These are phyloP conservation scores for Rhizopogon vesiculosus DNA, from an alignment of 768 basidiomycete species.

Conservation along the genomic window DNA sequence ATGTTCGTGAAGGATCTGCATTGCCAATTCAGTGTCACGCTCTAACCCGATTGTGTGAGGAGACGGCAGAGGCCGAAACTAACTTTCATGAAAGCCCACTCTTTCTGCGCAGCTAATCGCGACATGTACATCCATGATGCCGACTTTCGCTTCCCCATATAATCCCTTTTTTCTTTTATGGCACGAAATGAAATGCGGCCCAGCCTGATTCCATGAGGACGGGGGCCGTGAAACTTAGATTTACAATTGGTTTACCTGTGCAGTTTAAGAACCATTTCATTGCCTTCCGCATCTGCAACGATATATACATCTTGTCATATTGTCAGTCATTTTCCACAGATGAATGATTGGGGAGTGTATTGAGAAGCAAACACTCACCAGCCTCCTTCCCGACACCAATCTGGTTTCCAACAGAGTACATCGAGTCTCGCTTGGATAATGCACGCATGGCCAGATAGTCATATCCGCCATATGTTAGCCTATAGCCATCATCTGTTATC, in stretches of 20 bases:
- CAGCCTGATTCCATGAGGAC: constrained; percentile 46
- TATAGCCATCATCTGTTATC: constrained; percentile 86
- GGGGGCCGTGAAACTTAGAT: background rate
- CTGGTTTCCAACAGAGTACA: constrained; percentile 93
- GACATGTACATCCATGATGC: constrained; percentile 99
- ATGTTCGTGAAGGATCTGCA: constrained; percentile 84
- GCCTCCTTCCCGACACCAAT: constrained; percentile 99
- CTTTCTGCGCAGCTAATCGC: constrained; percentile 91
- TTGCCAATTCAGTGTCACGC: background rate
- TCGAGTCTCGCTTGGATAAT: constrained; percentile 82
- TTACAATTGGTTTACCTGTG: constrained; percentile 58
- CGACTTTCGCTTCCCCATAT: constrained; percentile 90
- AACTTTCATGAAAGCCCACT: constrained; percentile 99
- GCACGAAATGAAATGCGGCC: constrained; percentile 97
- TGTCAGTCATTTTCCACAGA: background rate
- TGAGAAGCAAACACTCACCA: constrained; percentile 40
- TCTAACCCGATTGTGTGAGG: background rate
- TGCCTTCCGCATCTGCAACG: constrained; percentile 80
- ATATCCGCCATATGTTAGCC: constrained; percentile 97
- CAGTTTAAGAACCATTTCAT: constrained; percentile 87
- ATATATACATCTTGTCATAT: constrained; percentile 71
- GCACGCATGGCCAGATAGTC: constrained; percentile 94
- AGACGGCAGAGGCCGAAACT: background rate
- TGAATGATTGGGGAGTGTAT: background rate
- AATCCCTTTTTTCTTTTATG: constrained; percentile 95